Conservation (phyloP, 805 yeast genomes). For the Saccharomyces paradoxus region DNA sequence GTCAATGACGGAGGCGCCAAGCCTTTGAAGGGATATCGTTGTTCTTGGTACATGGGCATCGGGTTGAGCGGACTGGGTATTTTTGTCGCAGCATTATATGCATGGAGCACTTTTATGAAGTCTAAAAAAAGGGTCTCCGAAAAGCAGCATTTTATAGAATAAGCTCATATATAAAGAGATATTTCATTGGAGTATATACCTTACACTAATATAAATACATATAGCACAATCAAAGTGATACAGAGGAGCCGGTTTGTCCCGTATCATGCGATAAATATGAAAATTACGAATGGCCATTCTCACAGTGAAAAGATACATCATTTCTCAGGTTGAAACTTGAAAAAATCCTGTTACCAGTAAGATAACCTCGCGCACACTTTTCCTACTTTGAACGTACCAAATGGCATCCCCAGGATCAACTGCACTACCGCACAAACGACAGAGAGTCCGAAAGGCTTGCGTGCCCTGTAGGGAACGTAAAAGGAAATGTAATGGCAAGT, state of each 20-base stretch:
- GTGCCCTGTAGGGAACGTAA: constrained; percentile 3
- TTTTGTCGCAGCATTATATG: not conserved
- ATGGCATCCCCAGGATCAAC: not conserved
- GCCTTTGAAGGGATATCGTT: not conserved
- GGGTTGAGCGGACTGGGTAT: not conserved
- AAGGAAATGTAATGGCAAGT: constrained; percentile 2
- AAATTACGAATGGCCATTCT: not conserved
- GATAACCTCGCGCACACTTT: not conserved
- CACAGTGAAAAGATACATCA: not conserved
- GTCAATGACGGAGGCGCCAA: not conserved
- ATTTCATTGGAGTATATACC: not conserved
- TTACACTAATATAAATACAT: not conserved
- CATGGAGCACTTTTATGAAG: not conserved
- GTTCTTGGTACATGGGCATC: not conserved
- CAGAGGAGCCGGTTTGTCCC: not conserved
- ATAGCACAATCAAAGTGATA: not conserved
- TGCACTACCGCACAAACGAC: not conserved
- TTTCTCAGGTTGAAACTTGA: not conserved
- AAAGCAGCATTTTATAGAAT: not conserved
- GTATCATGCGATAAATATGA: not conserved
- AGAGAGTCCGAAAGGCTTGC: constrained; percentile 3
- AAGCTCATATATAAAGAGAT: not conserved
- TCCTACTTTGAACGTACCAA: not conserved
- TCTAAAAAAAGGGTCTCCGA: not conserved
- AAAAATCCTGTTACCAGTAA: not conserved